Base-by-base conservation (phyloP, 1,284 basidiomycete genomes). In the Megacollybia platyphylla region DNA sequence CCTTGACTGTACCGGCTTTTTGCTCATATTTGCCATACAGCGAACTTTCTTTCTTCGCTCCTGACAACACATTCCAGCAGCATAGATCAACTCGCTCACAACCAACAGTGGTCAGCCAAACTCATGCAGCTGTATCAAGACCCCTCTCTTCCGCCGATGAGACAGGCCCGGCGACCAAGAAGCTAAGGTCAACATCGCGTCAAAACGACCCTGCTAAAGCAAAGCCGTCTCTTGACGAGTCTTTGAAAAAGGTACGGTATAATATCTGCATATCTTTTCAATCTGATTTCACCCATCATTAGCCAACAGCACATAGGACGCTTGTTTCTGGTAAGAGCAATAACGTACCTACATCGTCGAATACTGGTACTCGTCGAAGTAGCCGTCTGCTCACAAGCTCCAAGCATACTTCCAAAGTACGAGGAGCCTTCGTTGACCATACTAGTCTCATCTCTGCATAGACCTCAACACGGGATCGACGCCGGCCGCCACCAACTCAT, bases 161-260 rank as follows among this genome's bases (percentile, higher is more conserved):
- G 64, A 68, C 71, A 44, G 84, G 83, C 36, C 84, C 84, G 39
- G 77, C 74, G 42, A 71, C 73, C 48, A 87, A 87, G 64, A 79
- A 76, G 56, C 59, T 81, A 49, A 77, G 84, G 44, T 76, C 81
- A 49, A 71, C 72, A 44, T 61, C 66, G 26, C 75, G 71, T 48
- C 77, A 76, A 53, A 67, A 69, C 46, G 70, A 71, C 50, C 60
- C 61, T 43, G 59, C 62, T 46, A 70, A 66, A 55, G 52, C 56
- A 36, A 84, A 81, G 65, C 56, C 68, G 54, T 59, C 60, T 59
- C 59, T 66, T 53, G 77, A 81, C 61, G 77, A 80, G 59, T 70
- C 73, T 59, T 65, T 69, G 67, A 84, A 82, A 80, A 86, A 86
- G 81, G 82, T 78, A 82, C 73, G 79, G 72, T 73, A 70, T 79